Base-by-base conservation (phyloP, 2,329 filamentous ascomycete species). In the Pezicula carpinea region DNA sequence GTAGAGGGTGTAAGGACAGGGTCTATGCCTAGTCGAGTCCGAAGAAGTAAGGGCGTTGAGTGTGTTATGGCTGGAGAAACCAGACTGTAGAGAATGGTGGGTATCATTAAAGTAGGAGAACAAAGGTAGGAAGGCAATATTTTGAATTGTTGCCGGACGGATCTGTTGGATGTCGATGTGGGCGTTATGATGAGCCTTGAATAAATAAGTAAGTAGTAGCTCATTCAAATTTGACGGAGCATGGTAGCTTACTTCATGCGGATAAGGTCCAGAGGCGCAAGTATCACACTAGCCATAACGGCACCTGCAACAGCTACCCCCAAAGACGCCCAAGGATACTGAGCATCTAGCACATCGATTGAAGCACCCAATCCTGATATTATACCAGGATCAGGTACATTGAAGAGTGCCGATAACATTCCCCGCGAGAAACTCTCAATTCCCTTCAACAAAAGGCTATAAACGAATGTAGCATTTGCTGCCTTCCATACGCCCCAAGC, bases 401-500 rank as follows among this genome's bases (percentile, higher is more conserved):
- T 95, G 57, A 97, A 78, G 5, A 97, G 75, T 1, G 93, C 92
- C 38, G 89, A 89, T n/a, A 97, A 75, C 44, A 96, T 77, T 59
- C 89, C 93, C 59, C 90, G 81, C 8, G 91, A 87, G 83, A 95
- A 99, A 57, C 89, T 91, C 65, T 97, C 93, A 23, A 96, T 72
- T 6, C 95, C 85, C 10, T 89, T 89, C 52, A 91, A 80, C 15
- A 97, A 75, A 39, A 96, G 80, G 0, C 84, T 87, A 69, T 97
- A 96, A 42, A 97, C 75, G 61, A 97, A 99, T 1, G 90, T 95
- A 13, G 87, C 82, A 64, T 97, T 97, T 32, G 90, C 89, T 7
- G 85, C 83, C 66, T 96, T 96, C 91, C 92, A 99, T 5, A 96
- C 83, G 4, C 93, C 93, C 76, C 90, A 91, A 0, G 85, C 85